Base-by-base conservation (phyloP, 2,329 filamentous ascomycete species). In the Blumeria graminis region DNA sequence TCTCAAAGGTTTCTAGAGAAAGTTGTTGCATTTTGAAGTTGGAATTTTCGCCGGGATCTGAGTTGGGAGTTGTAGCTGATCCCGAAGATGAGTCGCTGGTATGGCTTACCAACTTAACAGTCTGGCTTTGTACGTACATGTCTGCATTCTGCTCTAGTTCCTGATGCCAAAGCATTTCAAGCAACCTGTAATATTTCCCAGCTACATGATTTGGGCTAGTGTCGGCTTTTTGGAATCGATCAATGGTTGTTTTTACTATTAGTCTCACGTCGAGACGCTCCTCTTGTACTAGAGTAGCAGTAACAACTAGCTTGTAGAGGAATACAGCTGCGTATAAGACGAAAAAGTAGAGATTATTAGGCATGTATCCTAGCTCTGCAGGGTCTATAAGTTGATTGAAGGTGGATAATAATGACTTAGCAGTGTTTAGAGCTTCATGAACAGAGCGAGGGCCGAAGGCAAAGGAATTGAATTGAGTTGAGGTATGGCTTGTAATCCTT, bases 391-490 rank as follows among this genome's bases (percentile, higher is more conserved):
- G 74, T 56, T 74, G 75, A 62, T 77, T 80, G 18, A 82, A 70
- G 1, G 77, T 78, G 14, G 71, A 74, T 13, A 82, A 68, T 16
- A 81, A 72, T 0, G 76, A 74, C 62, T 80, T 81, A 0, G 78
- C 79, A 1, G 79, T 77, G 60, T 81, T 77, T 7, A 82, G 72
- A 1, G 77, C 77, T 63, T 81, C 78, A 64, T 81, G 82, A 57
- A 82, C 81, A 65, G 82, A 82, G 6, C 79, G 72, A 5, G 78
- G 77, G 62, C 82, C 79, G 6, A 77, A 77, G 56, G 77, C 76
- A 2, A 81, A 70, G 57, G 78, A 75, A 53, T 64, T 62, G 45
- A 65, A 64, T 10, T 63, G 57, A 13, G 62, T 62, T 34, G 64
- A 58, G 13, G 60, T 56, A 28, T 38, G 16, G 9, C 61, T 59